phyloP scores from a whole-genome alignment of 768 basidiomycete genomes.

The Trametes elegans region DNA sequence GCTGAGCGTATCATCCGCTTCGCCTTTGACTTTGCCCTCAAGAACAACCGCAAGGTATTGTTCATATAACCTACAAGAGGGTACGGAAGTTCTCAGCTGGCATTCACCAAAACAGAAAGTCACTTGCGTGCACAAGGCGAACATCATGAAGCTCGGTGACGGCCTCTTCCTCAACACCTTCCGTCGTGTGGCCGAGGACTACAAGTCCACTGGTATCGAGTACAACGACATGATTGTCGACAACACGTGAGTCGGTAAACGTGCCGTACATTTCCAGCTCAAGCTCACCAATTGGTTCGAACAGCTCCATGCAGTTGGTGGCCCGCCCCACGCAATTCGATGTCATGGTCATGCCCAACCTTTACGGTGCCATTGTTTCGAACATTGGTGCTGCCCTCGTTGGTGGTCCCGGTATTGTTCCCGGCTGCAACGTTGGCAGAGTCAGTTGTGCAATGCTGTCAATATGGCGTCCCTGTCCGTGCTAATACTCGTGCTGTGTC shows the following conservation, averaged over 20 bases:
- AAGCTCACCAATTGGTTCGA: neutral
- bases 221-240: constrained; percentile 99
- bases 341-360: constrained; percentile 99
- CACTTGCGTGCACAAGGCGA: constrained; percentile 99
- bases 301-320: constrained; percentile 96
- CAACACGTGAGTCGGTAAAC: constrained; percentile 69
- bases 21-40: constrained; percentile 97
- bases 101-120: constrained; percentile 72
- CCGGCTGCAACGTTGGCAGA: constrained; percentile 96
- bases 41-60: constrained; percentile 96
- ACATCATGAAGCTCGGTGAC: constrained; percentile 99
- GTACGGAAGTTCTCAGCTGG: neutral
- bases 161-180: constrained; percentile 99
- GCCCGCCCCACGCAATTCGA: constrained; percentile 95
- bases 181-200: constrained; percentile 94
- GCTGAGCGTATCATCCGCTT: constrained; percentile 96
- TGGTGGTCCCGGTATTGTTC: constrained; percentile 96
- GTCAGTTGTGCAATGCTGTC: constrained; percentile 40
- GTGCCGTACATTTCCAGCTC: neutral
- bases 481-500: constrained; percentile 8
- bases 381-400: constrained; percentile 99
- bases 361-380: constrained; percentile 96
- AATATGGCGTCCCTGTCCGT: neutral
- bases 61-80: too few relatives aligned
- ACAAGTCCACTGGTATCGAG: constrained; percentile 87